A percentile compares a stretch with the other conserved stretches of the same genome.
Conservation (phyloP, 2,329 filamentous ascomycete genomes). For the Cadophora sp. region DNA sequence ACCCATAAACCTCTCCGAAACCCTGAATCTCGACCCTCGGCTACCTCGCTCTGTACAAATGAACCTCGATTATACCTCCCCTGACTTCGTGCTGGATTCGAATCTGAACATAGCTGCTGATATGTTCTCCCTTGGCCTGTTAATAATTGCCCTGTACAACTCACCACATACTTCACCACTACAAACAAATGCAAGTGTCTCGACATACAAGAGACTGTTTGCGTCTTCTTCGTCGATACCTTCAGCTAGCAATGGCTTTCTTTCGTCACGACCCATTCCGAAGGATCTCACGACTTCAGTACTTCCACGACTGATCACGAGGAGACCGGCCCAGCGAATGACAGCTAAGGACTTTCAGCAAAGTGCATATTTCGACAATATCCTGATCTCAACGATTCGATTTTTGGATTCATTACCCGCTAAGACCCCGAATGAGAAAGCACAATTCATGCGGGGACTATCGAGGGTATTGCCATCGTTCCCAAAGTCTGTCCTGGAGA, state of each 20-base stretch:
- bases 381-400: conserved; percentile 93
- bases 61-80: conserved; percentile 91
- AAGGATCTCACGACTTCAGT: conserved; percentile 78
- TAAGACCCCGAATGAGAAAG: conserved; percentile 90
- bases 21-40: conserved; percentile 83
- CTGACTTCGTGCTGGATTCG: conserved; percentile 92
- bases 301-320: conserved; percentile 83
- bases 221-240: conserved; percentile 80
- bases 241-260: conserved; percentile 81
- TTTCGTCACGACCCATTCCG: conserved; percentile 80
- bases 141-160: conserved; percentile 92
- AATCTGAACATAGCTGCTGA: conserved; percentile 85
- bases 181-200: conserved; percentile 79
- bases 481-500: conserved; percentile 91
- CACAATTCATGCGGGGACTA: conserved; percentile 88
- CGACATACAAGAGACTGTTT: conserved; percentile 86
- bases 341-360: conserved; percentile 92
- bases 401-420: conserved; percentile 91
- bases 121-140: conserved; percentile 89
- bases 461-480: conserved; percentile 90
- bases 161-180: conserved; percentile 90
- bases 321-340: conserved; percentile 85
- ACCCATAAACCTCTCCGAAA: conserved; percentile 82
- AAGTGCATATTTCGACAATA: conserved; percentile 96
- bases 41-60: conserved; percentile 85